These are phyloP conservation scores for Cutaneotrichosporon cutaneum DNA, from an alignment of 1,284 basidiomycete species.

Conservation along the genomic window DNA sequence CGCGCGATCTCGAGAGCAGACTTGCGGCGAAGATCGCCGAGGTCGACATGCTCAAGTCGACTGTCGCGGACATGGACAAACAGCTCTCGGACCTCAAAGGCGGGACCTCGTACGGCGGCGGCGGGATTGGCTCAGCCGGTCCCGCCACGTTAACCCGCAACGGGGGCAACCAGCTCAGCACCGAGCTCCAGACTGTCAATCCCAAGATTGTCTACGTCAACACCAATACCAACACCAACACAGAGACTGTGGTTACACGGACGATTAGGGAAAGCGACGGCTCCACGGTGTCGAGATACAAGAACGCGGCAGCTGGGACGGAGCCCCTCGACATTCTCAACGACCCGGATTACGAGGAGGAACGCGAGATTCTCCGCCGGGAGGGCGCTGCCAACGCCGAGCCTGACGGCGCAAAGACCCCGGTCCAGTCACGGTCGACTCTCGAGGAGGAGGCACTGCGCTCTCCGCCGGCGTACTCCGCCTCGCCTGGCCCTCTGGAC, in stretches of 20 bases:
- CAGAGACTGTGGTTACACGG: not conserved
- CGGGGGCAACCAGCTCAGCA: slow-evolving; percentile 3
- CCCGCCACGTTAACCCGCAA: slow-evolving; percentile 8
- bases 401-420: not conserved
- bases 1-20: not conserved
- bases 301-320: not conserved
- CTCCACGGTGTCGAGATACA: slow-evolving; percentile 7
- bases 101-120: not conserved
- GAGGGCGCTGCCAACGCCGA: not conserved
- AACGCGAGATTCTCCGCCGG: not conserved
- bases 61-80: slow-evolving; percentile 67
- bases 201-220: not conserved
- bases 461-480: slow-evolving; percentile 42
- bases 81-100: slow-evolving; percentile 71
- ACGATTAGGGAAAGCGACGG: not conserved
- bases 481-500: slow-evolving; percentile 34
- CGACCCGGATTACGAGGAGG: slow-evolving; percentile 14
- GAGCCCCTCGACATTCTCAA: slow-evolving; percentile 12
- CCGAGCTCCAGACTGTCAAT: slow-evolving; percentile 1
- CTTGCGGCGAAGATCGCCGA: slow-evolving; percentile 61
- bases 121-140: not conserved
- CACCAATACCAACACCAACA: not conserved
- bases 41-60: slow-evolving; percentile 64
- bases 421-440: not conserved
- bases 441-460: slow-evolving; percentile 2